phyloP scores from a whole-genome alignment of 768 basidiomycete genomes.

The Tricholoma matsutake region DNA sequence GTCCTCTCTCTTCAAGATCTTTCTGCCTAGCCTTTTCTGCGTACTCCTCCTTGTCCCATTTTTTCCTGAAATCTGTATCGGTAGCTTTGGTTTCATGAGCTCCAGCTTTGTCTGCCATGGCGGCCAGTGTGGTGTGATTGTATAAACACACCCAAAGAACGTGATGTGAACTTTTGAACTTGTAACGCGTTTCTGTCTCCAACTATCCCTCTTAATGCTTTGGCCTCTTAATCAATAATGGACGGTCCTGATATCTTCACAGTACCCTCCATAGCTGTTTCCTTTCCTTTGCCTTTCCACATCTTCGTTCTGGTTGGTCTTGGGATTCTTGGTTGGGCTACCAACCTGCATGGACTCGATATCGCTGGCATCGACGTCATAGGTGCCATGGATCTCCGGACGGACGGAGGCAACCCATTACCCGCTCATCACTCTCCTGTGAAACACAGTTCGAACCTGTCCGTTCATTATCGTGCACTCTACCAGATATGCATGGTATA shows the following conservation, averaged over 20 bases:
- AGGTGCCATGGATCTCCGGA: constrained; percentile 63
- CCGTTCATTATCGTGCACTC: constrained; percentile 51
- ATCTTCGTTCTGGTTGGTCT: constrained; percentile 76
- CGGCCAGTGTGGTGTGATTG: not conserved
- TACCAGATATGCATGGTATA: constrained; percentile 71
- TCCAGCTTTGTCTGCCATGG: constrained; percentile 38
- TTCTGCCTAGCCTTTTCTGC: constrained; percentile 79
- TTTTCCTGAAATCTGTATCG: constrained; percentile 80
- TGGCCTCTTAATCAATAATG: constrained; percentile 17
- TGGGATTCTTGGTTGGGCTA: constrained; percentile 88
- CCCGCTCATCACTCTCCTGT: constrained; percentile 23
- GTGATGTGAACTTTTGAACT: not conserved
- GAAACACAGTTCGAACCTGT: constrained; percentile 35
- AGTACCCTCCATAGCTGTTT: constrained; percentile 48
- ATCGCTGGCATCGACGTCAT: constrained; percentile 71
- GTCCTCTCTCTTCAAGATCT: constrained; percentile 74
- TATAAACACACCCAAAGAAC: not conserved
- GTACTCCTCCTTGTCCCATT: constrained; percentile 95
- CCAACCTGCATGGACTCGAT: constrained; percentile 85
- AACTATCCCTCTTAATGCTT: constrained; percentile 8
- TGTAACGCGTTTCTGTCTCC: not conserved
- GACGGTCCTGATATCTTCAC: constrained; percentile 19
- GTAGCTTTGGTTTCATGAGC: constrained; percentile 43
- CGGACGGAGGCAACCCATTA: constrained; percentile 27
- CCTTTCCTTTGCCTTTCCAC: constrained; percentile 90